Evolutionary conservation across 148 eudicot genomes (phyloP).

Genomic region (Linanthus parryae): DNA sequence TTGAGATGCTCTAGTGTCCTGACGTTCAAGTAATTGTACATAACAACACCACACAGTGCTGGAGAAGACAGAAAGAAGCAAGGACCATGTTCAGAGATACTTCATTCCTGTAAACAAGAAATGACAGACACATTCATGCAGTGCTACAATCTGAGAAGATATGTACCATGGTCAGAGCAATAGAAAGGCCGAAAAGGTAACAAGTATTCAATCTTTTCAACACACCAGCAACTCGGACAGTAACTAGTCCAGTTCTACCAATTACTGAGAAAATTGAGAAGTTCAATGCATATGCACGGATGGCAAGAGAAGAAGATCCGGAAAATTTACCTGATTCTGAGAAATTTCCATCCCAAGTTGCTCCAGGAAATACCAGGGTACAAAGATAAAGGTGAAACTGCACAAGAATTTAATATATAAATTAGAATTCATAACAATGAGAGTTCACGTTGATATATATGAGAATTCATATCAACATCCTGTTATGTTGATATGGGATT

Average conservation of each 20-base stretch:
- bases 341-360: constrained; percentile 68
- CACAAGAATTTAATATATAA: too few relatives aligned
- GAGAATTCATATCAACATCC: too few relatives aligned
- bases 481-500: too few relatives aligned
- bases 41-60: constrained; percentile 44
- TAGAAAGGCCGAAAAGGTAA: constrained; percentile 82
- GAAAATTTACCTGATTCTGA: constrained; percentile 72
- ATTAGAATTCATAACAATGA: too few relatives aligned
- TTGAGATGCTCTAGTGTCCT: constrained; percentile 39
- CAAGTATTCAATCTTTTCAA: constrained; percentile 84
- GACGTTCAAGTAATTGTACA: constrained; percentile 43
- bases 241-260: constrained; percentile 92
- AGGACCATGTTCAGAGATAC: too few relatives aligned
- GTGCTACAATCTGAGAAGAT: too few relatives aligned
- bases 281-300: constrained; percentile 82
- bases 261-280: constrained; percentile 87
- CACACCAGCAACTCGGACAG: constrained; percentile 91
- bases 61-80: constrained; percentile 9
- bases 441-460: too few relatives aligned
- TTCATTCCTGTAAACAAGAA: too few relatives aligned
- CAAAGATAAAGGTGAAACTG: constrained; percentile 36
- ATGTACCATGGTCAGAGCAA: too few relatives aligned
- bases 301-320: constrained; percentile 90
- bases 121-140: too few relatives aligned
- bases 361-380: constrained; percentile 92